Evolutionary conservation across 164 flowering plant genomes (phyloP).

Genomic region (Dillenia turbinata): DNA sequence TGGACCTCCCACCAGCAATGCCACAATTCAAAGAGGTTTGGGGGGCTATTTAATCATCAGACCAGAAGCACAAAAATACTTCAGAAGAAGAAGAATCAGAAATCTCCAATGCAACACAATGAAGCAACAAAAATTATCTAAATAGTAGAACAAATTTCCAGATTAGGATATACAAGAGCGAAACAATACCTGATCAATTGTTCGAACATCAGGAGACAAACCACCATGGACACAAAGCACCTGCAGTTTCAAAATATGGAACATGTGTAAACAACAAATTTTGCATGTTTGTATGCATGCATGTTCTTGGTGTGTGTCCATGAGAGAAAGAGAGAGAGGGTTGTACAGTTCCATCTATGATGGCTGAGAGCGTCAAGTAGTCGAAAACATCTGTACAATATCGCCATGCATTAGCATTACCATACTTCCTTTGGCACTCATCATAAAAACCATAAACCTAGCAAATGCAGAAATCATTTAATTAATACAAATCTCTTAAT

Average conservation of each 20-base stretch:
- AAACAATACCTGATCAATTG: constrained; percentile 79
- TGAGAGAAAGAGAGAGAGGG: constrained; percentile 3
- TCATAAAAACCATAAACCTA: constrained; percentile 99
- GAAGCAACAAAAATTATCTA: no score
- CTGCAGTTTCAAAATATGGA: constrained; percentile 27
- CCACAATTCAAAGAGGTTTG: no score
- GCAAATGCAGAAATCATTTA: constrained; percentile 10
- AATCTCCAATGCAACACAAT: no score
- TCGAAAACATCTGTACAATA: constrained; percentile 99
- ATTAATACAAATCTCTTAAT: background rate
- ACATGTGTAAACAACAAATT: background rate
- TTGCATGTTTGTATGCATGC: no score
- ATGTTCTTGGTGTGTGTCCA: background rate
- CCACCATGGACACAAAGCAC: constrained; percentile 99
- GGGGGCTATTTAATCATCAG: no score
- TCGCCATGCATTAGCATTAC: constrained; percentile 99
- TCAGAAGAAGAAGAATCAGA: no score
- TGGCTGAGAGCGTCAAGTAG: constrained; percentile 91
- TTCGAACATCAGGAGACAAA: constrained; percentile 94
- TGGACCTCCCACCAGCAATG: no score
- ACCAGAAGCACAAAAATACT: no score
- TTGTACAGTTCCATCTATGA: constrained; percentile 92
- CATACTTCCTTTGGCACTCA: constrained; percentile 99
- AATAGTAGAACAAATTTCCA: no score
- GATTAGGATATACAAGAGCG: background rate